phyloP scores from a whole-genome alignment of 2,329 filamentous ascomycete genomes.

The Talaromyces atroroseus region DNA sequence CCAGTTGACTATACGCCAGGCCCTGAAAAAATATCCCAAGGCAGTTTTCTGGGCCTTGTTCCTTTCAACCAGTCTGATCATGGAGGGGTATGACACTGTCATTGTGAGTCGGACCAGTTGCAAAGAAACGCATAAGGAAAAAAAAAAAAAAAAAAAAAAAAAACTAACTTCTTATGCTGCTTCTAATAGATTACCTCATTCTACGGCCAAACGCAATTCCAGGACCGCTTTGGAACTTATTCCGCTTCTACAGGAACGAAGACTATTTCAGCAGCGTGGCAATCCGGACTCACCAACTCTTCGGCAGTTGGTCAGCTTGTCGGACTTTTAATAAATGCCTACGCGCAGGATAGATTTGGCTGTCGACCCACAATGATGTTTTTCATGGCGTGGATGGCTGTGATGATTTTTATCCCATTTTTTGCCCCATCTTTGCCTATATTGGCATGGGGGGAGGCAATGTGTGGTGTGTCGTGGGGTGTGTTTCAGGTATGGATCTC shows the following conservation, averaged over 20 bases:
- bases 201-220: constrained; percentile 12
- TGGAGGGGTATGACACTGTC: constrained; percentile 11
- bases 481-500: constrained; percentile 5
- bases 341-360: constrained; percentile 47
- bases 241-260: not conserved
- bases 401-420: constrained; percentile 48
- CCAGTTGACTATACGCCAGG: constrained; percentile 10
- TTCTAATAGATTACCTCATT: constrained; percentile 11
- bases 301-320: constrained; percentile 43
- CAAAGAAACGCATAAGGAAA: too few species aligned
- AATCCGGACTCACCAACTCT: constrained; percentile 41
- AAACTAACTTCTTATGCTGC: not conserved
- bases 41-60: constrained; percentile 13
- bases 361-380: constrained; percentile 48
- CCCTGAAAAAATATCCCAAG: constrained; percentile 9
- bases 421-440: constrained; percentile 44
- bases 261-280: constrained; percentile 26
- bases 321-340: constrained; percentile 48
- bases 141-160: not conserved
- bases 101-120: not conserved
- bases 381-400: constrained; percentile 42
- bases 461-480: constrained; percentile 35
- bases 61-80: constrained; percentile 11
- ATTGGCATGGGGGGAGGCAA: constrained; percentile 45
- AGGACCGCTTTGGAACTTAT: constrained; percentile 6